A percentile compares a stretch with the other conserved stretches of the same genome.
Evolutionary conservation across 768 basidiomycete species (phyloP).

Genomic region (Rickenella mellea): DNA sequence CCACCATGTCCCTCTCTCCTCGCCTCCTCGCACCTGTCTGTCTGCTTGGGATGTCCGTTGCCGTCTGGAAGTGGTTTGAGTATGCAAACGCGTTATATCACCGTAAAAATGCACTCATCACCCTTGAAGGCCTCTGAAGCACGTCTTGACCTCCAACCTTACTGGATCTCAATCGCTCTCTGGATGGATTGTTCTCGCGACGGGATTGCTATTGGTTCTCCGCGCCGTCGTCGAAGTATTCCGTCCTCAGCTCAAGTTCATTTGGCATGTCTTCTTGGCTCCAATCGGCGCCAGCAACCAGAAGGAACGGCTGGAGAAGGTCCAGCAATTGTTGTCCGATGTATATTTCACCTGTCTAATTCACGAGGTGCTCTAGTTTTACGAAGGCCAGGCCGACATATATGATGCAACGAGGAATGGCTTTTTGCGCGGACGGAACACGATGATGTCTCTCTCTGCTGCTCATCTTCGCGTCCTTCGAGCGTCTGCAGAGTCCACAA

Average conservation of each 20-base stretch:
- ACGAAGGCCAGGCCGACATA: conserved; percentile 58
- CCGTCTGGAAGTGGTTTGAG: neutral
- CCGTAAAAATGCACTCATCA: too few species aligned
- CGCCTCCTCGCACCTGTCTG: neutral
- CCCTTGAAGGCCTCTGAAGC: neutral
- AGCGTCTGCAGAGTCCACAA: conserved; percentile 20
- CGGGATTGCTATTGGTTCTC: conserved; percentile 13
- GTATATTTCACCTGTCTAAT: too few species aligned
- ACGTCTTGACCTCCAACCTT: conserved; percentile 7
- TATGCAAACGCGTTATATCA: too few species aligned
- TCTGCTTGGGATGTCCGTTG: neutral
- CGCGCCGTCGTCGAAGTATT: conserved; percentile 16
- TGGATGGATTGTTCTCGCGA: conserved; percentile 17
- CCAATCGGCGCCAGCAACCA: conserved; percentile 32
- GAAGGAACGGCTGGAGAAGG: conserved; percentile 35
- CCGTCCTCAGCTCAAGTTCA: conserved; percentile 33
- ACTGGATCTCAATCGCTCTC: conserved; percentile 20
- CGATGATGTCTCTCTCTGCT: conserved; percentile 61
- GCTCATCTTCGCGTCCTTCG: conserved; percentile 47
- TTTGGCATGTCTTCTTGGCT: conserved; percentile 41
- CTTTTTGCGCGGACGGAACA: conserved; percentile 59
- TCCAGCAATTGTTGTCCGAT: conserved; percentile 7
- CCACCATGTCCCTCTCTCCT: neutral
- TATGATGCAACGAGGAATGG: conserved; percentile 59
- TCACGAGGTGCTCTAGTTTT: conserved; percentile 33